These are phyloP conservation scores for Acacia pycnantha DNA, from an alignment of 331 rosid species.

Conservation along the genomic window DNA sequence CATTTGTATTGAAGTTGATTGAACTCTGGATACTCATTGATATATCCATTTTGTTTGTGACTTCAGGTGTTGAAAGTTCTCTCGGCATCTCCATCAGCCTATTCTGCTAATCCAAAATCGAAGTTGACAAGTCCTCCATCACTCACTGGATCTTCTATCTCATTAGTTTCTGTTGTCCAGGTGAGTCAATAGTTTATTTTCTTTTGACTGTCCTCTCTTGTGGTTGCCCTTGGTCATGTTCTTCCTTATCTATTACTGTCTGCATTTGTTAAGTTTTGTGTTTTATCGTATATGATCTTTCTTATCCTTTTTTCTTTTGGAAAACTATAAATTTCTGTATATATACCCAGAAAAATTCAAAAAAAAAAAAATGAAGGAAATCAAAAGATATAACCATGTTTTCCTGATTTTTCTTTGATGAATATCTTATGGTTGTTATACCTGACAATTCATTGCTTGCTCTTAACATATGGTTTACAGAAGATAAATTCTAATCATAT, in stretches of 20 bases:
- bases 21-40: constrained; percentile 21
- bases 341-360: neutral
- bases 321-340: neutral
- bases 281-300: neutral
- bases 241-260: constrained; percentile 5
- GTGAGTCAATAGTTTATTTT: constrained; percentile 32
- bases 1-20: neutral
- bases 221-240: constrained; percentile 2
- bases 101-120: constrained; percentile 84
- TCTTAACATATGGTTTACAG: constrained; percentile 7
- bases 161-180: constrained; percentile 87
- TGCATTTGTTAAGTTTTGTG: neutral
- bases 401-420: constrained; percentile 11
- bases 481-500: constrained; percentile 9
- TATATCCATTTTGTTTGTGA: constrained; percentile 3
- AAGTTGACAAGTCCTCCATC: constrained; percentile 86
- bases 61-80: constrained; percentile 88
- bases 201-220: constrained; percentile 23
- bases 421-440: neutral
- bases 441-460: constrained; percentile 22
- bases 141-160: constrained; percentile 80
- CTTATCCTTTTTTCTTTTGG: neutral
- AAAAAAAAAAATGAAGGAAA: neutral
- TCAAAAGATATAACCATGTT: neutral
- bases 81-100: constrained; percentile 87